phyloP scores from a whole-genome alignment of 176 grass and related monocot genomes.

The Melocanna baccifera region DNA sequence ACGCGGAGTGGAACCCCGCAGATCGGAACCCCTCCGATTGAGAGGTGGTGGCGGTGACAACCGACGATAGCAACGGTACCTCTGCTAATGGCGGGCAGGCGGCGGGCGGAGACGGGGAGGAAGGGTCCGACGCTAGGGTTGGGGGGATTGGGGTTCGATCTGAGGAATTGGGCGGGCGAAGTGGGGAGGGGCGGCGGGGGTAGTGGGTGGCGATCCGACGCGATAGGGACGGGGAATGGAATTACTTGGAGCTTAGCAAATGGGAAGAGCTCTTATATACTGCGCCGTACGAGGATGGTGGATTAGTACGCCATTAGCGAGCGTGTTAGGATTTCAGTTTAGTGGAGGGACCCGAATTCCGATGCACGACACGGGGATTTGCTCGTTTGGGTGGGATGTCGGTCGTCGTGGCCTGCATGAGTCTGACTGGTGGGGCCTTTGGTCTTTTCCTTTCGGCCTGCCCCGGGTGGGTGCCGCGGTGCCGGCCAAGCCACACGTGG shows the following conservation, averaged over 20 bases:
- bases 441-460: not conserved
- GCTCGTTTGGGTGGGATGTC: conserved; percentile 36
- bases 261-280: not conserved
- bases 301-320: conserved; percentile 25
- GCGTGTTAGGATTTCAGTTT: not conserved
- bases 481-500: conserved; percentile 25
- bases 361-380: not conserved
- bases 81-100: not conserved
- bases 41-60: not conserved
- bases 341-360: conserved; percentile 31
- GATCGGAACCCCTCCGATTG: not conserved
- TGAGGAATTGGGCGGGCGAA: not conserved
- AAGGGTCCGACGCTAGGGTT: conserved; percentile 22
- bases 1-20: not conserved
- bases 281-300: not conserved
- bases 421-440: not conserved
- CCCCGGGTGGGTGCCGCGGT: not conserved
- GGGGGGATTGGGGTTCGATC: conserved; percentile 19
- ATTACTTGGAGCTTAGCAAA: not conserved
- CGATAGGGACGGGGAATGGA: conserved; percentile 24
- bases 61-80: conserved; percentile 3
- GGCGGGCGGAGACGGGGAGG: not conserved
- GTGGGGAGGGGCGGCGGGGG: not conserved
- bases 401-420: not conserved
- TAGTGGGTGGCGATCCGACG: conserved; percentile 54